These are phyloP conservation scores for Lithospermum erythrorhizon DNA, from an alignment of 257 asterid genomes.

Conservation along the genomic window DNA sequence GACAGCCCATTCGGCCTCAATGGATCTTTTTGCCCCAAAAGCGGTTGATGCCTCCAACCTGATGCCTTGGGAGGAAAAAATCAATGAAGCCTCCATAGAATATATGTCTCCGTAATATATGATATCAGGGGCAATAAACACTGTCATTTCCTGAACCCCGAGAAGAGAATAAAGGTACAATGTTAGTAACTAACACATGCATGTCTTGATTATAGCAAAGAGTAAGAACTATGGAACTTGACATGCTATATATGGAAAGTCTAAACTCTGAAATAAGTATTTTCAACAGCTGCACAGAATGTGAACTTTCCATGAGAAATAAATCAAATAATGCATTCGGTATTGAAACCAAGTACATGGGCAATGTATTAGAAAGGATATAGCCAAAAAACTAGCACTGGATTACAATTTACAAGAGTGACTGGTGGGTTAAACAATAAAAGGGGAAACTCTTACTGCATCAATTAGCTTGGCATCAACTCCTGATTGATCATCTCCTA, in stretches of 20 bases:
- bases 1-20: constrained; percentile 37
- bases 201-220: not conserved
- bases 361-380: not conserved
- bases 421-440: not conserved
- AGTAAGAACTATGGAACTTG: not conserved
- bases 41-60: constrained; percentile 34
- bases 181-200: not conserved
- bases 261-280: not conserved
- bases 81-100: constrained; percentile 34
- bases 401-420: not conserved
- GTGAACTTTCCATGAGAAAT: not conserved
- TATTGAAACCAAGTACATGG: not conserved
- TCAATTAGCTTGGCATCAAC: constrained; percentile 1
- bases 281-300: not conserved
- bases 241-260: not conserved
- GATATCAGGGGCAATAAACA: constrained; percentile 42
- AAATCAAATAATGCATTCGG: not conserved
- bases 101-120: constrained; percentile 29
- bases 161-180: constrained; percentile 3
- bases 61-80: constrained; percentile 46
- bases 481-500: constrained; percentile 13
- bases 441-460: constrained; percentile 13
- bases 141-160: constrained; percentile 45
- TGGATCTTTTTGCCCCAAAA: constrained; percentile 16
- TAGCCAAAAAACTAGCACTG: constrained; percentile 2